Evolutionary conservation across 2,329 filamentous ascomycete species (phyloP).

Genomic region (Clonostachys rhizophaga): DNA sequence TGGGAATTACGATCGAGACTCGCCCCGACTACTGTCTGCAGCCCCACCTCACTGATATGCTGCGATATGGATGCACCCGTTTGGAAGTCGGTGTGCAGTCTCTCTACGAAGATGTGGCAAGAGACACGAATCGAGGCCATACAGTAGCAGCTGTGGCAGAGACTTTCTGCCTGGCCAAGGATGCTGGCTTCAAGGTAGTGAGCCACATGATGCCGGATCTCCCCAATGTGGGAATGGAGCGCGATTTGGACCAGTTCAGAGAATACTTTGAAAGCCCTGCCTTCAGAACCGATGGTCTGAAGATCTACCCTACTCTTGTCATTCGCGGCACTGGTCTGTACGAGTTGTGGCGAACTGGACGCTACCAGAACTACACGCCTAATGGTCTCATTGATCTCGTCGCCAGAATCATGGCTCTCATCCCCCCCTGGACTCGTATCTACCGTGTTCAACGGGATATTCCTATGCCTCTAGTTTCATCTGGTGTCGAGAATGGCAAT

Average conservation of each 20-base stretch:
- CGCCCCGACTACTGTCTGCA: conserved; percentile 95
- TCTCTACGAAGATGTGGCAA: conserved; percentile 95
- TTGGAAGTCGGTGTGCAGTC: conserved; percentile 95
- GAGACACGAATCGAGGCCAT: conserved; percentile 95
- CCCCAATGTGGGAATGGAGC: conserved; percentile 97
- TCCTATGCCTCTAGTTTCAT: conserved; percentile 99
- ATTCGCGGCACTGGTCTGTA: conserved; percentile 96
- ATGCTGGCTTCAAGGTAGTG: conserved; percentile 97
- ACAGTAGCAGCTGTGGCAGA: conserved; percentile 94
- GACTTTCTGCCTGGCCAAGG: conserved; percentile 95
- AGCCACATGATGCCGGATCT: conserved; percentile 99
- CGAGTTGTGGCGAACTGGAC: conserved; percentile 92
- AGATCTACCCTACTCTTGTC: conserved; percentile 96
- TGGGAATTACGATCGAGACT: conserved; percentile 98
- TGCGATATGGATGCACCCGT: conserved; percentile 94
- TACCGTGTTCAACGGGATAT: conserved; percentile 98
- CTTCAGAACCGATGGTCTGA: conserved; percentile 93
- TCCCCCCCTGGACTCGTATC: conserved; percentile 97
- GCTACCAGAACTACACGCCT: conserved; percentile 98
- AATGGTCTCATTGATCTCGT: conserved; percentile 95
- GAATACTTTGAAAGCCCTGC: conserved; percentile 97
- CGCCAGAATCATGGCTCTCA: conserved; percentile 88
- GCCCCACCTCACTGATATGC: conserved; percentile 91
- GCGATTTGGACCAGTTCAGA: conserved; percentile 92
- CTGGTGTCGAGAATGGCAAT: conserved; percentile 96